Evolutionary conservation across 441 rosid genomes (phyloP).

Genomic region (Theobroma grandiflorum): DNA sequence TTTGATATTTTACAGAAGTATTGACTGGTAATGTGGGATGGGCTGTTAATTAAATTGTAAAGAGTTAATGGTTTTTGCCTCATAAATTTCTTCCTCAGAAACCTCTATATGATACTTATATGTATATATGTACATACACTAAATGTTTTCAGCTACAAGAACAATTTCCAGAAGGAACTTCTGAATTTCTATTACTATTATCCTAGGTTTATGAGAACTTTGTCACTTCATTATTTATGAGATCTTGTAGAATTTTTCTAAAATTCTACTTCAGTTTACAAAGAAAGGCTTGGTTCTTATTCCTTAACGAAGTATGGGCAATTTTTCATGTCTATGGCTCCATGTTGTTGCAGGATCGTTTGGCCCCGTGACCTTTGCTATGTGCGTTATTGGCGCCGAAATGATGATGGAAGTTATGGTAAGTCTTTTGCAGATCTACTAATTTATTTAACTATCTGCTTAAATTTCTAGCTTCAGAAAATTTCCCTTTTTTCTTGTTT

Average conservation of each 20-base stretch:
- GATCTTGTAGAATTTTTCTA: not conserved
- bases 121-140: not conserved
- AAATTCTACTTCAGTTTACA: not conserved
- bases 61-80: not conserved
- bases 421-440: conserved; percentile 30
- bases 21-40: not conserved
- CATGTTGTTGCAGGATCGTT: conserved; percentile 70
- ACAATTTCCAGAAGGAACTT: not conserved
- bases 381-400: conserved; percentile 98
- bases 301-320: not conserved
- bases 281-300: not conserved
- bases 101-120: conserved; percentile 12
- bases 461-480: conserved; percentile 28
- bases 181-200: not conserved
- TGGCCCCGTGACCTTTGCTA: conserved; percentile 99
- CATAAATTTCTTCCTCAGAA: not conserved
- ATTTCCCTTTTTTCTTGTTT: conserved; percentile 23
- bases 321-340: conserved; percentile 8
- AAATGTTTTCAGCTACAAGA: not conserved
- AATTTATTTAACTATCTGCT: conserved; percentile 28
- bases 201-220: not conserved
- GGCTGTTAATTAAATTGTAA: not conserved
- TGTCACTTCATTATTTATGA: not conserved
- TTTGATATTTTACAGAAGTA: conserved; percentile 9
- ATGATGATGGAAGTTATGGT: conserved; percentile 99